phyloP scores from a whole-genome alignment of 306 rosid genomes.

The Ochetophila trinervis region DNA sequence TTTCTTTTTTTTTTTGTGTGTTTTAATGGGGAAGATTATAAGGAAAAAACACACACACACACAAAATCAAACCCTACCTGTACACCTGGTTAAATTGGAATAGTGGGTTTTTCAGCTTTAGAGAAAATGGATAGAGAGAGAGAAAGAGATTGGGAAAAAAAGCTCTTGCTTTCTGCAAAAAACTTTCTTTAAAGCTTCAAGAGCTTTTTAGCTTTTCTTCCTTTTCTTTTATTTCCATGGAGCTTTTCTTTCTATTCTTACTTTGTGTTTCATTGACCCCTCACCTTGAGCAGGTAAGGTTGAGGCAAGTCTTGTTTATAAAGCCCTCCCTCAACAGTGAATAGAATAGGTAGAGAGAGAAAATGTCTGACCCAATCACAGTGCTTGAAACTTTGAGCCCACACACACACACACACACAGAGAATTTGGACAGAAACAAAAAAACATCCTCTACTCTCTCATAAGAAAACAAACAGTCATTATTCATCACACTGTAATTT shows the following conservation, averaged over 20 bases:
- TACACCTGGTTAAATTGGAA: conserved; percentile 37
- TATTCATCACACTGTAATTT: conserved; percentile 50
- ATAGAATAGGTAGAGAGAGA: neutral
- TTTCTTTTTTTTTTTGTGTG: neutral
- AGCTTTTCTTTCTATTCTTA: conserved; percentile 27
- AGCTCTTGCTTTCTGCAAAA: conserved; percentile 63
- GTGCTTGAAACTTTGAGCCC: conserved; percentile 36
- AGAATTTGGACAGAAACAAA: conserved; percentile 51
- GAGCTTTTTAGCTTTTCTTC: conserved; percentile 33
- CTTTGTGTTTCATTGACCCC: conserved; percentile 58
- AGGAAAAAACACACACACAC: neutral
- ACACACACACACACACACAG: too few relatives aligned
- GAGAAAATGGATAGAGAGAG: conserved; percentile 2
- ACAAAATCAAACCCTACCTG: conserved; percentile 22
- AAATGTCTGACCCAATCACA: conserved; percentile 38
- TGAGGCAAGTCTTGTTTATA: conserved; percentile 52
- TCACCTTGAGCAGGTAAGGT: conserved; percentile 60
- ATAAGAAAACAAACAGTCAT: conserved; percentile 49
- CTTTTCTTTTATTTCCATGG: conserved; percentile 15
- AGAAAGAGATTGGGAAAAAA: conserved; percentile 21
- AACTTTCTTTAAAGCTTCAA: conserved; percentile 53
- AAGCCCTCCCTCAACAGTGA: conserved; percentile 34
- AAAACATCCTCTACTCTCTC: conserved; percentile 42
- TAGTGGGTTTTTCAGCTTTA: conserved; percentile 64
- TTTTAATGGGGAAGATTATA: conserved; percentile 22